Evolutionary conservation across 345 rosid species (phyloP), one percentile per base, ranked within the genome.

Genomic region (Anacardium occidentale): DNA sequence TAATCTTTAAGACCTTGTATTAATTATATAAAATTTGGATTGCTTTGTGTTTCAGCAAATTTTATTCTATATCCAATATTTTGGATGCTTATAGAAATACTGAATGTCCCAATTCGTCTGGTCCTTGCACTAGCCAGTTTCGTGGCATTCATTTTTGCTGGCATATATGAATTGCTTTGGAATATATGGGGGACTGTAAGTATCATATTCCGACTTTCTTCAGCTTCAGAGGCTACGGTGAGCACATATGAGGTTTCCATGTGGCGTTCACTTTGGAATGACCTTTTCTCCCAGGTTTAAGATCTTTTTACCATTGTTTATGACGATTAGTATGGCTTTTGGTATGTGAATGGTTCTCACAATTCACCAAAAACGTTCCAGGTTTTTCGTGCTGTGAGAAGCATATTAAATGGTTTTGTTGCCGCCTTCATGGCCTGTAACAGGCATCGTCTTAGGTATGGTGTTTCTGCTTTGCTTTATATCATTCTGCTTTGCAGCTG

Each of bases 371-470:
- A 0, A 69, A 48, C 53, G 50, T 81, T 82, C 75, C 94, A 95
- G 96, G 86, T 93, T 69, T 96, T 93, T 62, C 97, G 93, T 73
- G 97, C 98, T 47, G 81, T 96, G 17, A 91, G 88, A 83, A 90
- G 96, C 66, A 96, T 96, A 79, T 73, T 93, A 75, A 82, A 96
- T 74, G 99, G 99, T 24, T 85, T 91, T 71, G 89, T 89, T 32
- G 99, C 93, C 61, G 89, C 90, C 86, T 93, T 93, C 73, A 74
- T 88, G 32, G 88, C 97, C 32, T 96, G 99, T 86, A 93, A 96
- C 83, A 85, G 99, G 79, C 99, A 96, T 81, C 97, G 98, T 62
- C 97, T 96, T 51, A 91, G 99, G 99, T 96, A 79, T 73, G 17
- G 12, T 25, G 14, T 25, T 40, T 58, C 25, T 29, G 15, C 56